Percentiles rank a stretch among this genome's conserved stretches.
Evolutionary conservation across 2,329 filamentous ascomycete genomes (phyloP).

Genomic region (Aspergillus sp.): DNA sequence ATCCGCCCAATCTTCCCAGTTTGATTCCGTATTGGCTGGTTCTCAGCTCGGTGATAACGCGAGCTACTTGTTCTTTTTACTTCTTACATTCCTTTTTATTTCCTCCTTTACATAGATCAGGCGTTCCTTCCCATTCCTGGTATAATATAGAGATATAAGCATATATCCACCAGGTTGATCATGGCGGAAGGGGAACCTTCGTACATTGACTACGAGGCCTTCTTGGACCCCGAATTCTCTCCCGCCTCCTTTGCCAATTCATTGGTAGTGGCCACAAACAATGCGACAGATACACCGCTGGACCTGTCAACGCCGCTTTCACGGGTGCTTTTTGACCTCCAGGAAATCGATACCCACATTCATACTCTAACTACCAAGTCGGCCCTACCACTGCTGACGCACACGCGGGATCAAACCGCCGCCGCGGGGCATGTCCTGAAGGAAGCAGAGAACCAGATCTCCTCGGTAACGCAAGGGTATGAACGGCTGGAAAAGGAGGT

Average conservation of each 20-base stretch:
- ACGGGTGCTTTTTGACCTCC: constrained; percentile 90
- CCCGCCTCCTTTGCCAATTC: constrained; percentile 81
- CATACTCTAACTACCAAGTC: constrained; percentile 83
- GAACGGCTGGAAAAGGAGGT: constrained; percentile 83
- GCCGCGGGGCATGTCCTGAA: constrained; percentile 71
- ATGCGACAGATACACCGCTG: constrained; percentile 81
- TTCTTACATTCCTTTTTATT: not conserved
- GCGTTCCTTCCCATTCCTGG: too few relatives aligned
- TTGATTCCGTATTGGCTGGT: not conserved
- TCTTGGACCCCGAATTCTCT: constrained; percentile 80
- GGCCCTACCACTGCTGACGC: constrained; percentile 74
- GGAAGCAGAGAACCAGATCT: constrained; percentile 77
- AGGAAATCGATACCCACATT: constrained; percentile 95
- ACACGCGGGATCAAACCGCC: constrained; percentile 73
- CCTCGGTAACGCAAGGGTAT: constrained; percentile 79
- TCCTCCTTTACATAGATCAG: not conserved
- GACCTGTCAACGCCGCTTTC: constrained; percentile 94
- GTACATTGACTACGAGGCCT: constrained; percentile 95
- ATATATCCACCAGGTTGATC: not conserved
- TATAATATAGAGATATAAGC: not conserved
- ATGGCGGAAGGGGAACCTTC: constrained; percentile 56
- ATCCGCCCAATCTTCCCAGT: not conserved
- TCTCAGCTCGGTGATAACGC: not conserved
- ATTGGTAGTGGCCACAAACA: constrained; percentile 87
- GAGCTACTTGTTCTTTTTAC: not conserved